These are phyloP conservation scores for Phytophthora agathidicida DNA, from an alignment of 352 stramenopile genomes.

Conservation along the genomic window DNA sequence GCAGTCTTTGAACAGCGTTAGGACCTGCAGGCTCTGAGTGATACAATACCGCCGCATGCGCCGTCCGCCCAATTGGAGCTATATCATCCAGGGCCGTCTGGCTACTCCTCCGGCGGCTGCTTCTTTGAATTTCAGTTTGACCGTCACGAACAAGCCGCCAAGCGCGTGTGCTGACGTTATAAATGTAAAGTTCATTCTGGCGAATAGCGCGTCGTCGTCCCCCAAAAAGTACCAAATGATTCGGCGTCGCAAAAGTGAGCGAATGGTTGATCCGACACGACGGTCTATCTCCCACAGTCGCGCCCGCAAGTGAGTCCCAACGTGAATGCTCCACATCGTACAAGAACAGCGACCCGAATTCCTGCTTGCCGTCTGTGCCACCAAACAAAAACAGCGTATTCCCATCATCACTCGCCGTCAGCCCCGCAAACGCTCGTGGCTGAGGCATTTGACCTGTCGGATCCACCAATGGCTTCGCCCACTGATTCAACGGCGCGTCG, in stretches of 20 bases:
- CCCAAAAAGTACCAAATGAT: constrained; percentile 70
- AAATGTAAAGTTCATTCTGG: constrained; percentile 65
- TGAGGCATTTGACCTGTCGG: constrained; percentile 42
- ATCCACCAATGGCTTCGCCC: constrained; percentile 40
- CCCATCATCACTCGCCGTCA: constrained; percentile 47
- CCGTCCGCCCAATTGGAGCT: constrained; percentile 42
- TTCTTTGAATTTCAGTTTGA: constrained; percentile 1
- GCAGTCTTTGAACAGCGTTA: constrained; percentile 37
- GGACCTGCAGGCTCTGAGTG: constrained; percentile 18
- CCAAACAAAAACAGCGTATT: constrained; percentile 76
- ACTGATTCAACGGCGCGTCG: constrained; percentile 64
- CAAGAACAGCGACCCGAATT: constrained; percentile 66
- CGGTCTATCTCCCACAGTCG: constrained; percentile 44
- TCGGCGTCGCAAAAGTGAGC: constrained; percentile 49
- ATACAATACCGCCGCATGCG: constrained; percentile 55
- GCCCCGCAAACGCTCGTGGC: constrained; percentile 53
- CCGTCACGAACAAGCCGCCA: constrained; percentile 37
- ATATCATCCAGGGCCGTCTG: constrained; percentile 2
- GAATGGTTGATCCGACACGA: constrained; percentile 67
- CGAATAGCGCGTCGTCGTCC: constrained; percentile 49
- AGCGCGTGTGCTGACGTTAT: constrained; percentile 38
- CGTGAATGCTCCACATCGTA: constrained; percentile 55
- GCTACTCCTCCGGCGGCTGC: constrained; percentile 2
- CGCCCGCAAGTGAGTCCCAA: constrained; percentile 57
- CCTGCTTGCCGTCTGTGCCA: constrained; percentile 54